Evolutionary conservation across 1,284 basidiomycete species (phyloP), one percentile per base, ranked within the genome.

Genomic region (Waitea zeae): DNA sequence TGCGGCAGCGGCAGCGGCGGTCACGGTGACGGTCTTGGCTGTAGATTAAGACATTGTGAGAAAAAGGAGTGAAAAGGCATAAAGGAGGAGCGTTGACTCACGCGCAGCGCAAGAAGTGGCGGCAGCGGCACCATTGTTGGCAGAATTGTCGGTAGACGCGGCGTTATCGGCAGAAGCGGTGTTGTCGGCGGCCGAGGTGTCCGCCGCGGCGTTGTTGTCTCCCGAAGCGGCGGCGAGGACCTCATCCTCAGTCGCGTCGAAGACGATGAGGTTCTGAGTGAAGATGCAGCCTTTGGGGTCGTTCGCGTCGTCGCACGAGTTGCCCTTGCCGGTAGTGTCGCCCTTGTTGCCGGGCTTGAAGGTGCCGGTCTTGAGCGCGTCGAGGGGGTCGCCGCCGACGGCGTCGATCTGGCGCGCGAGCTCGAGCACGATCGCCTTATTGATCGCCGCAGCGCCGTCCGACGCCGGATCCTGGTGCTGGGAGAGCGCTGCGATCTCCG

Each of bases 391-490:
- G 12, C 73, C 76, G 38, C 75, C 76, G 13, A 78, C 54, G n/a
- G 59, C 44, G 5, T 64, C 61, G 39, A 76, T 75, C 48, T 75
- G 70, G 50, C 62, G 60, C 17, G 71, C 72, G 33, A 76, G 63
- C 41, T 62, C 64, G 35, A 76, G 62, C 5, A 52, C 54, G 39
- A 75, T 67, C 11, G 61, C 67, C 50, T 78, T 78, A 62, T 78
- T 78, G 17, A 58, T 54, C 2, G 64, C 59, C 12, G 67, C 66
- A 6, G 74, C 74, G 41, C 59, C 59, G 13, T 50, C 32, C 1
- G 71, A 72, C 9, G 74, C 75, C 29, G 75, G 70, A 43, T 79
- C 74, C 62, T 67, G 70, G 49, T 77, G 74, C 49, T 78, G 76
- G 27, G 61, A 53, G 39, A 78, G 59, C 20, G 72, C 75, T 20